A percentile compares a stretch with the other conserved stretches of the same genome.
Conservation (phyloP, 768 basidiomycete genomes). For the Pisolithus sp. region DNA sequence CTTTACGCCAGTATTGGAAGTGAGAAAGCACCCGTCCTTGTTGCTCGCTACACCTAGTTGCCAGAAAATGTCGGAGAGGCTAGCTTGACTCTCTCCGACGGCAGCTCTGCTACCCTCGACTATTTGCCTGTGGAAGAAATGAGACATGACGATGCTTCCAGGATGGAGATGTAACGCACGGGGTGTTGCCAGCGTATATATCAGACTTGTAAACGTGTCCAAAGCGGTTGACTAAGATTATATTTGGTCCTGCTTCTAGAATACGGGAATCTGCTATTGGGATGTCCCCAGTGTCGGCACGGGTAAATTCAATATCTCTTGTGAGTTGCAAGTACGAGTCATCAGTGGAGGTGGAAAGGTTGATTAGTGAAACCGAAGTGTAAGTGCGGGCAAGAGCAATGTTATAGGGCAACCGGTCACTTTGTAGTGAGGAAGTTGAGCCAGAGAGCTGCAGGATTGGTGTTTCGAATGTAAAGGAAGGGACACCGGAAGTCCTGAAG, state of each 20-base stretch:
- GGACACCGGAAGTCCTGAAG: conserved; percentile 31
- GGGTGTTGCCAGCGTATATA: conserved; percentile 26
- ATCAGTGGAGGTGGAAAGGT: conserved; percentile 15
- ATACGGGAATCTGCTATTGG: conserved; percentile 44
- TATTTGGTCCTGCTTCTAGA: conserved; percentile 24
- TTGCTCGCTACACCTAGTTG: conserved; percentile 36
- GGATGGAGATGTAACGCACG: conserved; percentile 33
- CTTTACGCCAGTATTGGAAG: conserved; percentile 38
- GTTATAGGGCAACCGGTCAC: conserved; percentile 11
- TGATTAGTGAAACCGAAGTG: conserved; percentile 37
- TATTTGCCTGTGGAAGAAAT: conserved; percentile 14
- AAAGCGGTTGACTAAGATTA: conserved; percentile 41
- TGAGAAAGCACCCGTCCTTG: conserved; percentile 36
- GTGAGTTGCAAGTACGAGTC: conserved; percentile 14
- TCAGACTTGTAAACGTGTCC: conserved; percentile 48
- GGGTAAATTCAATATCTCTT: conserved; percentile 34
- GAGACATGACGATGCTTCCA: neutral
- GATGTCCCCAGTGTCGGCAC: conserved; percentile 35
- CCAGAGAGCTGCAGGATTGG: conserved; percentile 61
- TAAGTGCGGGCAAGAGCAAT: conserved; percentile 40
- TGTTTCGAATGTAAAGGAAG: conserved; percentile 49
- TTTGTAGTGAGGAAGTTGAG: conserved; percentile 17
- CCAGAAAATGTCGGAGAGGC: conserved; percentile 39
- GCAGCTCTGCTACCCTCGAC: conserved; percentile 7
- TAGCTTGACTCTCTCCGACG: conserved; percentile 6